A percentile compares a stretch with the other conserved stretches of the same genome.
phyloP scores from a whole-genome alignment of 805 yeast genomes.

The Ogataea dorogensis region DNA sequence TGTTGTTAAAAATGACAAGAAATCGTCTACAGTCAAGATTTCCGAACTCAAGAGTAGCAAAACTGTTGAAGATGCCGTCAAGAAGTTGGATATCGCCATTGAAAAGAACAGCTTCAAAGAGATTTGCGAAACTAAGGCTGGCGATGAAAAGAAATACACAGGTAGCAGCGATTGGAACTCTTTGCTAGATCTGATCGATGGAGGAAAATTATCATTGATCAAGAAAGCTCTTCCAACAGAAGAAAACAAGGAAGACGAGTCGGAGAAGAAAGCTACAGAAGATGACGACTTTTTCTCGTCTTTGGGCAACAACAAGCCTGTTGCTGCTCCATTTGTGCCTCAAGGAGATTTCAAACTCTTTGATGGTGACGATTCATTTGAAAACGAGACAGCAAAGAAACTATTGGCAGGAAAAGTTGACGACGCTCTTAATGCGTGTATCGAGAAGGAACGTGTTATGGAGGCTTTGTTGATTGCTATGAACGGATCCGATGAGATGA shows the following conservation, averaged over 20 bases:
- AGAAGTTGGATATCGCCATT: conserved; percentile 54
- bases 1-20: conserved; percentile 38
- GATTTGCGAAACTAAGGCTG: conserved; percentile 55
- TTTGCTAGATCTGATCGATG: conserved; percentile 48
- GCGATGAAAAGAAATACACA: conserved; percentile 36
- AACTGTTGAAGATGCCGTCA: conserved; percentile 35
- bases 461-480: conserved; percentile 85
- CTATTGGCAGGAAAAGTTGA: conserved; percentile 62
- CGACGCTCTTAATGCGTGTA: conserved; percentile 65
- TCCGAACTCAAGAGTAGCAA: conserved; percentile 35
- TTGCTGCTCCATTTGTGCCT: conserved; percentile 41
- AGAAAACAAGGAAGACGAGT: conserved; percentile 17
- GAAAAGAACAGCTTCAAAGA: conserved; percentile 50
- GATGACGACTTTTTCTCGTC: conserved; percentile 43
- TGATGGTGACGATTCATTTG: conserved; percentile 34
- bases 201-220: conserved; percentile 52
- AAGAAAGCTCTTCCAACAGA: conserved; percentile 32
- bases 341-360: conserved; percentile 50
- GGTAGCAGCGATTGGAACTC: conserved; percentile 57
- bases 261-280: conserved; percentile 16
- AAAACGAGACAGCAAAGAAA: conserved; percentile 46
- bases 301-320: conserved; percentile 22
- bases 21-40: conserved; percentile 41
- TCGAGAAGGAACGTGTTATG: conserved; percentile 57
- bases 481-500: conserved; percentile 59